Evolutionary conservation across 2,329 filamentous ascomycete genomes (phyloP).

Genomic region (Pseudogymnoascus pannorum): DNA sequence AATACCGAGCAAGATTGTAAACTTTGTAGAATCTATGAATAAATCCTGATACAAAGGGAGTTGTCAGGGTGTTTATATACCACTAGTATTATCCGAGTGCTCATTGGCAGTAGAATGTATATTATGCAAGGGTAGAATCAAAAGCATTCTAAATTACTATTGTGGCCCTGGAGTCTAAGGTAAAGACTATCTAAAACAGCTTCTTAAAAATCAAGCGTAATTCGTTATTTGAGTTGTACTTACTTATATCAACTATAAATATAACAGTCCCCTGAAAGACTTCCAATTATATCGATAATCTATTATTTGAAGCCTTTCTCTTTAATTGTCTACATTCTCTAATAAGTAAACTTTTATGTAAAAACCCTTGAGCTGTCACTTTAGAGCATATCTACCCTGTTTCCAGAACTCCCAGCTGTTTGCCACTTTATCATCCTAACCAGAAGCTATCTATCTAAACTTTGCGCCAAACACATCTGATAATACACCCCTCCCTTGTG

Average conservation of each 20-base stretch:
- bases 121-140: background rate
- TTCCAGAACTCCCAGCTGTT: no score
- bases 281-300: no score
- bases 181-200: background rate
- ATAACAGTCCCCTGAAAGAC: no score
- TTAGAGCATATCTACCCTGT: no score
- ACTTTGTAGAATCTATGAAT: background rate
- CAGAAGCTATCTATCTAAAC: conserved; percentile 12
- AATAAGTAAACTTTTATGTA: no score
- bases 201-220: no score
- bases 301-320: no score
- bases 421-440: background rate
- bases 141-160: background rate
- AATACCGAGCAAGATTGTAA: background rate
- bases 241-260: no score
- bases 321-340: no score
- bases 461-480: conserved; percentile 19
- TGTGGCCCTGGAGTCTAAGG: background rate
- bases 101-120: background rate
- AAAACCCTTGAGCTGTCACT: no score
- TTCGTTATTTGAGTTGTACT: no score
- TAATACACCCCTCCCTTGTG: conserved; percentile 17
- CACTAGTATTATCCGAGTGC: background rate
- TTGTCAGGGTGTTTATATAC: background rate
- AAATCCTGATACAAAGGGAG: background rate